phyloP scores from a whole-genome alignment of 441 rosid genomes.

The Gossypium davidsonii region DNA sequence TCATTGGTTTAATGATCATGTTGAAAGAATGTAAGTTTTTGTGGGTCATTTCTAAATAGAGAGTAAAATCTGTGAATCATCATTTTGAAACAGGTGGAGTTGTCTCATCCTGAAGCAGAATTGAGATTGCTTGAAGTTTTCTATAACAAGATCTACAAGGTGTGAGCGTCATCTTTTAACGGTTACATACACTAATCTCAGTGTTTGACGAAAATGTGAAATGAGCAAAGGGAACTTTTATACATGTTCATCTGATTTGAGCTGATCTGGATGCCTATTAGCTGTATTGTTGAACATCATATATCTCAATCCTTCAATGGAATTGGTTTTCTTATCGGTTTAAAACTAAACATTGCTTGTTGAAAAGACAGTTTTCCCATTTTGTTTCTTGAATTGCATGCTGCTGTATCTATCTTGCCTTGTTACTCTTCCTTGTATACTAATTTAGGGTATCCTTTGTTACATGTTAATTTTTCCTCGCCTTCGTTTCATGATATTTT shows the following conservation, averaged over 20 bases:
- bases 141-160: constrained; percentile 53
- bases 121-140: constrained; percentile 46
- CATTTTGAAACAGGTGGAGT: constrained; percentile 17
- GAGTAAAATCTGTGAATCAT: neutral
- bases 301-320: neutral
- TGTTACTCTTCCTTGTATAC: neutral
- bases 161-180: constrained; percentile 7
- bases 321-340: neutral
- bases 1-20: neutral
- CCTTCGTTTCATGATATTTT: neutral
- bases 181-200: neutral
- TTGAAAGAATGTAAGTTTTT: neutral
- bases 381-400: neutral
- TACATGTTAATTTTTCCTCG: neutral
- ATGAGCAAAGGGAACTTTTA: neutral
- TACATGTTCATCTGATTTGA: neutral
- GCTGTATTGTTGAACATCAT: neutral
- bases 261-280: neutral
- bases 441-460: neutral
- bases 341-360: neutral
- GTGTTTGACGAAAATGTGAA: neutral
- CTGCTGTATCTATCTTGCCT: neutral
- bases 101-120: constrained; percentile 41
- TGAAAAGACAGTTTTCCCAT: neutral
- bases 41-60: neutral